phyloP scores from a whole-genome alignment of 352 stramenopile genomes.

The Globisporangium viniferum region DNA sequence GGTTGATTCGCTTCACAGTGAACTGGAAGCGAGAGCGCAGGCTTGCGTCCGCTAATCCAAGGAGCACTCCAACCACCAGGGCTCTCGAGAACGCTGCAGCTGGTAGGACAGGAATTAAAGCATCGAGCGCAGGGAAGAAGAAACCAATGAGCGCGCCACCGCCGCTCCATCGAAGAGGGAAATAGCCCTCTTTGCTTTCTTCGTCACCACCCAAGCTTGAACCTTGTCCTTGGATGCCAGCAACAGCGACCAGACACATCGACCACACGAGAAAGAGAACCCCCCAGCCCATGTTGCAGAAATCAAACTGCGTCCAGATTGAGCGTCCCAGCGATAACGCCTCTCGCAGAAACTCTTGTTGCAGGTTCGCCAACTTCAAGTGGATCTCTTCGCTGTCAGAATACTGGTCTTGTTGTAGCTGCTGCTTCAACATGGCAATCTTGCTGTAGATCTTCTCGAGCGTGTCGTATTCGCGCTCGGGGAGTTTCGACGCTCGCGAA shows the following conservation, averaged over 20 bases:
- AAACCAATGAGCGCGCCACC: constrained; percentile 5
- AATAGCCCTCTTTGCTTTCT: neutral
- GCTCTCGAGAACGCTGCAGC: constrained; percentile 10
- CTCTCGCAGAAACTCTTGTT: constrained; percentile 66
- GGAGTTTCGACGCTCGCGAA: constrained; percentile 62
- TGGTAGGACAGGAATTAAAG: constrained; percentile 11
- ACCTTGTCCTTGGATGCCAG: neutral
- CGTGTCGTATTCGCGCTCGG: constrained; percentile 47
- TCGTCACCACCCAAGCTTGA: neutral
- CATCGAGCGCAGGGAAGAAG: constrained; percentile 10
- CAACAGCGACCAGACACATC: constrained; percentile 22
- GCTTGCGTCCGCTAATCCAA: constrained; percentile 12
- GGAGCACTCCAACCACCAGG: constrained; percentile 1
- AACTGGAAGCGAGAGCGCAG: neutral
- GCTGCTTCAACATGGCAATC: constrained; percentile 28
- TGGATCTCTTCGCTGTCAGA: constrained; percentile 26
- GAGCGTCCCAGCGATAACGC: constrained; percentile 60
- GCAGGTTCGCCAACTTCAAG: constrained; percentile 30
- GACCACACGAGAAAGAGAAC: constrained; percentile 45
- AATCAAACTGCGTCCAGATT: constrained; percentile 88
- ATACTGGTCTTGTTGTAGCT: constrained; percentile 23
- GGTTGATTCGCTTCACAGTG: neutral
- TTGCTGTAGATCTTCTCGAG: constrained; percentile 52
- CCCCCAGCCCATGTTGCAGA: constrained; percentile 73
- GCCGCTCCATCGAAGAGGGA: constrained; percentile 2